Conservation (phyloP, 108 stramenopile species). For the Seminavis robusta region DNA sequence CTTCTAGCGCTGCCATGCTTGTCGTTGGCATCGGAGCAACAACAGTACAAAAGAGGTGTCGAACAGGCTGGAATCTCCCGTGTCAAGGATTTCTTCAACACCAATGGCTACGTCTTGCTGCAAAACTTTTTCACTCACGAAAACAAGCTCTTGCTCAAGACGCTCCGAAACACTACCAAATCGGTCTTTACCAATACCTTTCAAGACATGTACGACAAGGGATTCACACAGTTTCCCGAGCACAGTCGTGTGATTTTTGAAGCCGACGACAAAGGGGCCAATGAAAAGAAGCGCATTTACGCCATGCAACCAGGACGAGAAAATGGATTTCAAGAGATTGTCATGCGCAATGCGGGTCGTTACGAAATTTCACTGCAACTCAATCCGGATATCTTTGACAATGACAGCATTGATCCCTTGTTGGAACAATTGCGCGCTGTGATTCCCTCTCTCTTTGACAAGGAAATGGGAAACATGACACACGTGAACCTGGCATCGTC, state of each 20-base stretch:
- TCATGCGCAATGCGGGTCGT: conserved; percentile 69
- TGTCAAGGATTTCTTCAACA: no score
- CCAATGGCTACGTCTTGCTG: no score
- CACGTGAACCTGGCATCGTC: conserved; percentile 24
- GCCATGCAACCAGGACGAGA: conserved; percentile 36
- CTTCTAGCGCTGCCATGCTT: no score
- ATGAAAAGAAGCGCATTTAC: conserved; percentile 1
- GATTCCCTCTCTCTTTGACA: conserved; percentile 2
- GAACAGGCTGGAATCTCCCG: no score
- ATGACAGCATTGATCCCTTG: neutral
- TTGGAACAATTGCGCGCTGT: conserved; percentile 3
- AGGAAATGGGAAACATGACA: neutral
- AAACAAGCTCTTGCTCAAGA: no score
- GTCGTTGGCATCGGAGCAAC: no score
- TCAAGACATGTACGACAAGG: neutral
- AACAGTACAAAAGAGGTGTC: no score
- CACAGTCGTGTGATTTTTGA: neutral
- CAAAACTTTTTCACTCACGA: no score
- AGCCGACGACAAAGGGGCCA: neutral
- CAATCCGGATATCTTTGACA: neutral
- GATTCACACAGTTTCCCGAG: conserved; percentile 1
- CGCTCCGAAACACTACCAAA: no score
- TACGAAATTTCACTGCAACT: conserved; percentile 62
- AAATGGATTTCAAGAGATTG: conserved; percentile 63
- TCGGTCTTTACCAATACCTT: neutral